Conservation (phyloP, 2,329 filamentous ascomycete species). For the Leptographium galeiforme region DNA sequence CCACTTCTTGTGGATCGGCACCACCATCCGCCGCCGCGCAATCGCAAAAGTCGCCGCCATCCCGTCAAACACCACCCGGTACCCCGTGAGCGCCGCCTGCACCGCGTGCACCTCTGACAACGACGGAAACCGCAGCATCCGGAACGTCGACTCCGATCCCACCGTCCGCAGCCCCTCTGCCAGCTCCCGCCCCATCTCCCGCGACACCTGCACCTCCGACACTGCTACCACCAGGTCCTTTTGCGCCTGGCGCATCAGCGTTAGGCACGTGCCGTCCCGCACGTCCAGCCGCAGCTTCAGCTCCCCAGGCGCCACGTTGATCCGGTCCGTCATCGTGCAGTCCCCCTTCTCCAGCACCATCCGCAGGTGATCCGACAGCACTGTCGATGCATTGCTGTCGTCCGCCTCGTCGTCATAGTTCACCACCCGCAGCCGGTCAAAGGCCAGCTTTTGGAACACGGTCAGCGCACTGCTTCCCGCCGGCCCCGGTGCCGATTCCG, state of each 20-base stretch:
- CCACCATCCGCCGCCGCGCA: constrained; percentile 72
- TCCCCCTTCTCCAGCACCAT: constrained; percentile 63
- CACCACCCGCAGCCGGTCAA: constrained; percentile 58
- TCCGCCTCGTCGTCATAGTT: constrained; percentile 55
- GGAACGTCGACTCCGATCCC: constrained; percentile 47
- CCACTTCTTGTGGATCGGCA: constrained; percentile 91
- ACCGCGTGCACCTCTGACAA: constrained; percentile 63
- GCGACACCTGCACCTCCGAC: constrained; percentile 50
- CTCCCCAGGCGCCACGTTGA: constrained; percentile 71
- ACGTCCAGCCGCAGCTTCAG: constrained; percentile 53
- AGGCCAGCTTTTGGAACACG: constrained; percentile 39
- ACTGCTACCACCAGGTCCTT: constrained; percentile 65
- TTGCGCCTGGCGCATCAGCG: constrained; percentile 59
- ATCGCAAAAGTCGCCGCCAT: constrained; percentile 66
- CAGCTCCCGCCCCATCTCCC: constrained; percentile 50
- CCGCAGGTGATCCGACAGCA: constrained; percentile 64
- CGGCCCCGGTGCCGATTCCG: constrained; percentile 41
- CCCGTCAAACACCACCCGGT: constrained; percentile 60
- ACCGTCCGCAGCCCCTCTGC: constrained; percentile 48
- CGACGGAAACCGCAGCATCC: constrained; percentile 56
- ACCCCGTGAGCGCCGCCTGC: constrained; percentile 67
- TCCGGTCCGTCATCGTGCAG: constrained; percentile 67
- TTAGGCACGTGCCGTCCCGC: constrained; percentile 45
- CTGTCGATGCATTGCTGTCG: constrained; percentile 45
- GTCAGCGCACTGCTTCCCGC: constrained; percentile 33